phyloP scores from a whole-genome alignment of 495 filamentous ascomycete species.

The Terfezia boudieri region DNA sequence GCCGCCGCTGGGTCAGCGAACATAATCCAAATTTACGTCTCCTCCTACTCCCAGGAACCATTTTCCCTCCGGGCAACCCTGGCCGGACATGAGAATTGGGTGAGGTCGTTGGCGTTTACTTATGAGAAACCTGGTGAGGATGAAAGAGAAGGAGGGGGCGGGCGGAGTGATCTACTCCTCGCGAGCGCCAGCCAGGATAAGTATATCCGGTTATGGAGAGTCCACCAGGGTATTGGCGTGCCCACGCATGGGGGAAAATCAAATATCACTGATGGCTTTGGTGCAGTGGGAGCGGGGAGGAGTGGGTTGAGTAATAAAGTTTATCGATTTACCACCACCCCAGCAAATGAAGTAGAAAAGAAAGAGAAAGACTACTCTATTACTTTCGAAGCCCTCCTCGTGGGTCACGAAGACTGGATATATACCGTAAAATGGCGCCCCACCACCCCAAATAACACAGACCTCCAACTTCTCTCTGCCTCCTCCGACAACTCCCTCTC shows the following conservation, averaged over 20 bases:
- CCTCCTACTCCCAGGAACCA: slow-evolving; percentile 22
- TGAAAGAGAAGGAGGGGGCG: not conserved
- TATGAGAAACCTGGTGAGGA: slow-evolving; percentile 30
- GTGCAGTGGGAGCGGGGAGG: slow-evolving; percentile 23
- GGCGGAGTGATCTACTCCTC: slow-evolving; percentile 44
- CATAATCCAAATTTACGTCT: slow-evolving; percentile 51
- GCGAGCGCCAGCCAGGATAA: slow-evolving; percentile 95
- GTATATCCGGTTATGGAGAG: slow-evolving; percentile 83
- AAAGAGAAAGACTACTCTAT: slow-evolving; percentile 36
- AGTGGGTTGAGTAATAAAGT: slow-evolving; percentile 19
- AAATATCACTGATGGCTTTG: not conserved
- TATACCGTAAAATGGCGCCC: slow-evolving; percentile 63
- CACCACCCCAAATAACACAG: slow-evolving; percentile 10
- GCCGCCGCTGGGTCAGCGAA: slow-evolving; percentile 68
- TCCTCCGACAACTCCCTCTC: slow-evolving; percentile 90
- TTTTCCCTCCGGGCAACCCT: slow-evolving; percentile 63
- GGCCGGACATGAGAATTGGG: slow-evolving; percentile 85
- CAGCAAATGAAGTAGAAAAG: slow-evolving; percentile 15
- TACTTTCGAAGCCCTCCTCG: slow-evolving; percentile 82
- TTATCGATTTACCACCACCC: slow-evolving; percentile 20
- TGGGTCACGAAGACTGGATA: slow-evolving; percentile 97
- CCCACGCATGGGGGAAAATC: slow-evolving; percentile 18
- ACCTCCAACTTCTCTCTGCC: slow-evolving; percentile 58
- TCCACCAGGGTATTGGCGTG: slow-evolving; percentile 46
- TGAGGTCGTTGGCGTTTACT: slow-evolving; percentile 61